Base-by-base conservation (phyloP, 1,139 yeast species). In the Meyerozyma sp. region DNA sequence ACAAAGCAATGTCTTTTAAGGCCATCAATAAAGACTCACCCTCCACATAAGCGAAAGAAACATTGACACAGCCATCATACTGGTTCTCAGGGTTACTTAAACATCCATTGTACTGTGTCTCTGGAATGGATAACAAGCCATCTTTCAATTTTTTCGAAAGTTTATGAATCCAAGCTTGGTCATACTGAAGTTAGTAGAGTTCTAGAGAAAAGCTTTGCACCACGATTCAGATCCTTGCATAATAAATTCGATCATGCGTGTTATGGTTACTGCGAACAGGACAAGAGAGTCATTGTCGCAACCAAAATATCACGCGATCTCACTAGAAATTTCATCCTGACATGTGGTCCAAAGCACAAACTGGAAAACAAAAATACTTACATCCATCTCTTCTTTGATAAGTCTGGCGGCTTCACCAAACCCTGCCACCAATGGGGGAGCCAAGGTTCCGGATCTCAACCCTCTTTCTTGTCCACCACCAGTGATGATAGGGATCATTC, bases 391-490 rank as follows among this genome's bases (percentile, higher is more conserved):
- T 54, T 74, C 68, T 43, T 65, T 65, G 77, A 90, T 84, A 48
- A 93, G 68, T 60, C 96, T 78, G 40, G 97, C 95, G 27, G 98
- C 98, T 67, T 93, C 98, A 50, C 99, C 99, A 61, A 93, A 89
- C 0, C 98, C 99, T 14, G 91, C 86, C 40, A 93, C 88, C 57
- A 91, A 76, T 27, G 98, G 96, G 16, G 98, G 95, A 3, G 98
- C 93, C 61, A 93, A 77, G 29, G 99, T 93, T 49, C 99, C 99
- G 8, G 96, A 87, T 68, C 99, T 80, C 57, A 93, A 75, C 49
- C 98, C 98, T 70, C 99, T 84, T 70, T 93, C 99, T 71, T 93
- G 99, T 44, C 99, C 99, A 66, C 99, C 99, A 55, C 99, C 99
- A 49, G 90, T 85, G 54, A 93, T 86, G 47, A 93, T 73, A 30